Evolutionary conservation across 83 land plant species (phyloP), one percentile per base, ranked within the genome.

Genomic region (Picea abies): DNA sequence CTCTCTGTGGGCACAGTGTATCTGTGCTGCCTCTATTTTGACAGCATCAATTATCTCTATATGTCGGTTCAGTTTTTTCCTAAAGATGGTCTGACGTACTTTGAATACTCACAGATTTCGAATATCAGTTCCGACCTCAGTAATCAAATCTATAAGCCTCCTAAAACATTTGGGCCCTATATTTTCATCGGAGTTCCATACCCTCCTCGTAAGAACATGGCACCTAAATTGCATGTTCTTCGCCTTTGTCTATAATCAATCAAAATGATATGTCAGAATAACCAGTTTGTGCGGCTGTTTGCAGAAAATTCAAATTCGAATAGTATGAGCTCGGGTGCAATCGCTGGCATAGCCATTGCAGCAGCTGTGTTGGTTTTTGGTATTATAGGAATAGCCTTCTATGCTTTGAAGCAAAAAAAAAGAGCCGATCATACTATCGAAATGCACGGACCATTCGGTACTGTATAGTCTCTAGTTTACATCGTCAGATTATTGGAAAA

Each of bases 371-470:
- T 89, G 62, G 19, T 79, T 15, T 5, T 84, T 63, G 85, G 10
- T 37, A 80, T 84, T 71, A 44, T 76, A 10, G 84, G 11, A 65
- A 41, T 79, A 2, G 89, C 71, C 3, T 58, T 87, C 14, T 89
- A 84, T 82, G 91, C 89, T 17, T 26, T 79, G 5, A 37, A 73
- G 20, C 91, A 89, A 39, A 86, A 86, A 78, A 79, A 67, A 60
- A 71, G 82, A 16, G 89, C 91, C 64, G 84, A 84, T 65, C 81
- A 69, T 39, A 86, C 91, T 37, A 75, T 73, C 20, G 63, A 84
- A 83, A 22, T 75, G 60, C 87, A 87, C 84, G 84, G 63, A 64
- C 91, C 86, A 6, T 89, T 89, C 70, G 89, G 91, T 89, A 84
- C 73, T 49, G 5, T 37, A 63, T 39, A 39, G 56, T 14, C 41